Conservation (phyloP, 345 rosid genomes). For the Sisymbrium altissimum region DNA sequence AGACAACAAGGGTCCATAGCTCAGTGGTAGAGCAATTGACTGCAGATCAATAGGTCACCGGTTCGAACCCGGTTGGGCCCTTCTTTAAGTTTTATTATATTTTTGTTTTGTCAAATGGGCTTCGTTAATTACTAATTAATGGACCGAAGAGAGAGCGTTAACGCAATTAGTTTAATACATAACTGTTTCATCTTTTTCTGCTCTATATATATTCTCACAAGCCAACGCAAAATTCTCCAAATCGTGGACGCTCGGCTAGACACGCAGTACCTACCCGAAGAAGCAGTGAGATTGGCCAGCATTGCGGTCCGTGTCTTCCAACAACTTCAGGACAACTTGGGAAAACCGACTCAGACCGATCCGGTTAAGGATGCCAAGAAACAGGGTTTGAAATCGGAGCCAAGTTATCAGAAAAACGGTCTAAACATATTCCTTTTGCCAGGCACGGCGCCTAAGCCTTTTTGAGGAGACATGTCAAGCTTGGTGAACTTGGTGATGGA, state of each 20-base stretch:
- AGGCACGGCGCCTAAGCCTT: neutral
- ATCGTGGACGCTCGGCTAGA: constrained; percentile 69
- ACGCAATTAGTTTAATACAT: too few species aligned
- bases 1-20: constrained; percentile 52
- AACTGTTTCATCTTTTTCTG: too few species aligned
- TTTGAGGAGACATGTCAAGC: neutral
- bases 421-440: constrained; percentile 9
- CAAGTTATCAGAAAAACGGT: constrained; percentile 9
- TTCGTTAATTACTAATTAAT: neutral
- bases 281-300: constrained; percentile 50
- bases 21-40: constrained; percentile 95
- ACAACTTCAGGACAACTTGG: constrained; percentile 48
- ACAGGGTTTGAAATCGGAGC: constrained; percentile 1
- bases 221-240: constrained; percentile 69
- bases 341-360: constrained; percentile 25
- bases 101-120: neutral
- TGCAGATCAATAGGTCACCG: constrained; percentile 85
- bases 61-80: constrained; percentile 58
- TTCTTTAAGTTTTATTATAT: neutral
- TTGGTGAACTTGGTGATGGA: neutral
- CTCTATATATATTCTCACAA: too few species aligned
- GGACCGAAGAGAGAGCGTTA: too few species aligned
- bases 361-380: constrained; percentile 29
- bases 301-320: constrained; percentile 66
- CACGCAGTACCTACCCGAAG: constrained; percentile 50